Evolutionary conservation across 1,284 basidiomycete genomes (phyloP).

Genomic region (Ustilago xerochloae): DNA sequence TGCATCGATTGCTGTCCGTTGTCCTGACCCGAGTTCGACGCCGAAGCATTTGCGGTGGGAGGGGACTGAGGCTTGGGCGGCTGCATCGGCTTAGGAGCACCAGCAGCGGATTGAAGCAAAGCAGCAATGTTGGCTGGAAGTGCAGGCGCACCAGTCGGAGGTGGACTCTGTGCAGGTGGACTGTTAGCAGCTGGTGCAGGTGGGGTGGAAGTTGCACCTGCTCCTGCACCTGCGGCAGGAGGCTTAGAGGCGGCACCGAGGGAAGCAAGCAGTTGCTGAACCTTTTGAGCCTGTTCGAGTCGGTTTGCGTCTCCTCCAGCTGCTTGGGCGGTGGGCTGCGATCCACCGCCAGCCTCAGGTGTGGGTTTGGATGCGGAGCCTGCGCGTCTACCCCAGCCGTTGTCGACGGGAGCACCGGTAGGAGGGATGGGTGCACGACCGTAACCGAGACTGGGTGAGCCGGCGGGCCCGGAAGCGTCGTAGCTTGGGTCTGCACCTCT

Average conservation of each 20-base stretch:
- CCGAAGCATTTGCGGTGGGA: slow-evolving; percentile 9
- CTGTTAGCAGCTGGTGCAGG: slow-evolving; percentile 17
- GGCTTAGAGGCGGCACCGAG: slow-evolving; percentile 48
- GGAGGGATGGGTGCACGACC: slow-evolving; percentile 36
- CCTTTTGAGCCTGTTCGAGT: slow-evolving; percentile 67
- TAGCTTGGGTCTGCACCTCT: slow-evolving; percentile 17
- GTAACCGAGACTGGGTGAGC: slow-evolving; percentile 15
- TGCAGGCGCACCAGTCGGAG: slow-evolving; percentile 18
- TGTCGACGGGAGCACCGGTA: slow-evolving; percentile 40
- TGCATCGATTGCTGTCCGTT: slow-evolving; percentile 46
- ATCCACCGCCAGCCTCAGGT: neutral
- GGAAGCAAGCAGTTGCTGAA: slow-evolving; percentile 65
- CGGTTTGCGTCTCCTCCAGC: slow-evolving; percentile 45
- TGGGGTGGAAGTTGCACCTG: slow-evolving; percentile 18
- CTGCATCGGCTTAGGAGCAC: slow-evolving; percentile 36
- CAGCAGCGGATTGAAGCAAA: slow-evolving; percentile 44
- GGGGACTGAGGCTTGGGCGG: slow-evolving; percentile 45
- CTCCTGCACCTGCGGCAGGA: slow-evolving; percentile 15
- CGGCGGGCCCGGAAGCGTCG: slow-evolving; percentile 5
- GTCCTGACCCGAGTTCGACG: slow-evolving; percentile 11
- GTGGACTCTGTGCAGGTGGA: slow-evolving; percentile 24
- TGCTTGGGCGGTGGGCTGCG: neutral
- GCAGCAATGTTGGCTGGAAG: slow-evolving; percentile 55
- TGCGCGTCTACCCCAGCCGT: slow-evolving; percentile 41
- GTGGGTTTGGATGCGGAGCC: slow-evolving; percentile 21